These are phyloP conservation scores for Aspergillus sclerotioniger DNA, from an alignment of 495 filamentous ascomycete genomes.

Conservation along the genomic window DNA sequence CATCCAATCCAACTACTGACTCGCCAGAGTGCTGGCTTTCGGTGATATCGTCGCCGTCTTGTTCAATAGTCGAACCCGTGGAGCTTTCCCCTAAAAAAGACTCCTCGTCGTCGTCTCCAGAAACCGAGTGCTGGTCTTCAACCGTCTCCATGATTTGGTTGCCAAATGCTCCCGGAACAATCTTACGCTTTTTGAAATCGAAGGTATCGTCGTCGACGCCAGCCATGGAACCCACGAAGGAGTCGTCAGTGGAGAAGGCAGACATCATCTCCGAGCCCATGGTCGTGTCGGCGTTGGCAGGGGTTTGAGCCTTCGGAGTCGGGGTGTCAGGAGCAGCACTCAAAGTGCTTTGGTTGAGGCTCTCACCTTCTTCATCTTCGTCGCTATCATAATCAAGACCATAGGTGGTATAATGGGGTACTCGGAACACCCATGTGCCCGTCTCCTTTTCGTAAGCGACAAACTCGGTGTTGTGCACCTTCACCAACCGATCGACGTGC, in stretches of 20 bases:
- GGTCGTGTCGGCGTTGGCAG: conserved; percentile 31
- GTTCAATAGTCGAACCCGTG: conserved; percentile 73
- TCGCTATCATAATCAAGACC: conserved; percentile 85
- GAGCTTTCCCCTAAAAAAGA: conserved; percentile 92
- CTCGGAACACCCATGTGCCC: conserved; percentile 86
- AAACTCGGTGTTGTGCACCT: conserved; percentile 76
- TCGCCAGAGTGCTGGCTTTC: conserved; percentile 56
- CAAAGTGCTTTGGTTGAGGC: conserved; percentile 54
- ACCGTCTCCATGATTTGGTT: conserved; percentile 54
- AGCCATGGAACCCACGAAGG: conserved; percentile 45
- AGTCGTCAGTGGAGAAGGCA: conserved; percentile 51
- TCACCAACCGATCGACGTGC: conserved; percentile 78
- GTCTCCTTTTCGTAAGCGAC: conserved; percentile 71
- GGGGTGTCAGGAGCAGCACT: conserved; percentile 60
- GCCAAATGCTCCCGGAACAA: conserved; percentile 78
- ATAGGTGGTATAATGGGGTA: conserved; percentile 95
- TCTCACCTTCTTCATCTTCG: conserved; percentile 58
- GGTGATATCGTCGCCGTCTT: conserved; percentile 60
- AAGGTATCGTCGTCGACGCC: conserved; percentile 76
- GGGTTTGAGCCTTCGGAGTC: conserved; percentile 49
- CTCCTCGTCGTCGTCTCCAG: conserved; percentile 47
- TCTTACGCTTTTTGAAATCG: conserved; percentile 70
- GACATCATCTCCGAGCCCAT: conserved; percentile 44
- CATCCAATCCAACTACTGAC: conserved; percentile 68
- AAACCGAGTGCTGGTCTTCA: conserved; percentile 41